These are phyloP conservation scores for Dryadomyces quercivorus DNA, from an alignment of 2,329 filamentous ascomycete species.

Conservation along the genomic window DNA sequence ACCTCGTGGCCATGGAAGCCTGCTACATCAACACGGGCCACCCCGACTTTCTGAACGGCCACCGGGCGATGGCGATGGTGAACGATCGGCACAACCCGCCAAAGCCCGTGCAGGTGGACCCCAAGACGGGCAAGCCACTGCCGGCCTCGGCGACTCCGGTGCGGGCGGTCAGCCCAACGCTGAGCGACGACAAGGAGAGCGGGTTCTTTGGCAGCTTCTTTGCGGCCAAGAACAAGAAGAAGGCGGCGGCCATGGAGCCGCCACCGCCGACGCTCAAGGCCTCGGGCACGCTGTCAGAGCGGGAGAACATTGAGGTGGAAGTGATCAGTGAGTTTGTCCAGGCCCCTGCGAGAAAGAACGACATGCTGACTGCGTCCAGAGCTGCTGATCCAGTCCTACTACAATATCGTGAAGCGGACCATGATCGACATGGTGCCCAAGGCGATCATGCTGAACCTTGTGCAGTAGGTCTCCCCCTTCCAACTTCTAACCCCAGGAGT, in stretches of 20 bases:
- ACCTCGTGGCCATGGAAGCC: slow-evolving; percentile 88
- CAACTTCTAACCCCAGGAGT: neutral
- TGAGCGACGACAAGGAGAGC: slow-evolving; percentile 45
- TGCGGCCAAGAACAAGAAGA: slow-evolving; percentile 99
- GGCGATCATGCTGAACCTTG: slow-evolving; percentile 94
- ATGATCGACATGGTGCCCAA: slow-evolving; percentile 99
- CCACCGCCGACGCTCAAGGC: slow-evolving; percentile 89
- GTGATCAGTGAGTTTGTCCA: slow-evolving; percentile 64
- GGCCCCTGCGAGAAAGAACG: neutral
- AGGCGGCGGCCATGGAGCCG: slow-evolving; percentile 98
- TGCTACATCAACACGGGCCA: slow-evolving; percentile 99
- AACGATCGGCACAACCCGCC: slow-evolving; percentile 75
- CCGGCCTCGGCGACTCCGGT: slow-evolving; percentile 50
- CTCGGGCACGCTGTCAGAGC: slow-evolving; percentile 83
- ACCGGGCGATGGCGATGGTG: slow-evolving; percentile 95
- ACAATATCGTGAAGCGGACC: slow-evolving; percentile 93
- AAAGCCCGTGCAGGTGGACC: slow-evolving; percentile 90
- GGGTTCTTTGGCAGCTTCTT: slow-evolving; percentile 99
- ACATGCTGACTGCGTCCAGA: slow-evolving; percentile 37
- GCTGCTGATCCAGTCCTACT: slow-evolving; percentile 92
- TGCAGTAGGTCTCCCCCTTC: slow-evolving; percentile 54
- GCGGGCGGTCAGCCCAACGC: slow-evolving; percentile 63
- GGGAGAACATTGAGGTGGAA: slow-evolving; percentile 91
- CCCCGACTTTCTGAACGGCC: slow-evolving; percentile 93
- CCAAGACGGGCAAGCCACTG: slow-evolving; percentile 94